Percentiles rank a stretch among this genome's conserved stretches.
Evolutionary conservation across 75 land plant species (phyloP).

Genomic region (Sequoia sempervirens): DNA sequence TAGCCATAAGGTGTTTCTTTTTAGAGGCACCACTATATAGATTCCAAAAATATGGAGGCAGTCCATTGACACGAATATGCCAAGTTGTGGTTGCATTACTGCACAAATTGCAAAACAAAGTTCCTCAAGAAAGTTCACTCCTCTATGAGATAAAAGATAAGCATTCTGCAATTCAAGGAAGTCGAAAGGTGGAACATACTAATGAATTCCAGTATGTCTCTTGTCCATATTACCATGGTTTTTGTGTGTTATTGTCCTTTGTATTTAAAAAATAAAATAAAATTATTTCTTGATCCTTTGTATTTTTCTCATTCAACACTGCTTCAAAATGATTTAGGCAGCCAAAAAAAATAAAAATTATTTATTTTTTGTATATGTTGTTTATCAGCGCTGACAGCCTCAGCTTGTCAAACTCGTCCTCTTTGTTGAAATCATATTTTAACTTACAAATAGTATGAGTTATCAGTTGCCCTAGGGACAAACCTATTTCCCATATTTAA

Average conservation of each 20-base stretch:
- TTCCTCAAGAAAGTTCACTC: constrained; percentile 35
- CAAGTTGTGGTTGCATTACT: constrained; percentile 80
- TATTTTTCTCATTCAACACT: not conserved
- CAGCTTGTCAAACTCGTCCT: not conserved
- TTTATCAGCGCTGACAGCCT: not conserved
- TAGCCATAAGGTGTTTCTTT: constrained; percentile 62
- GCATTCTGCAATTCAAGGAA: constrained; percentile 68
- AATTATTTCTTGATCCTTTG: not conserved
- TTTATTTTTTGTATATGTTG: not conserved
- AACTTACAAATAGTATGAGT: too few species aligned
- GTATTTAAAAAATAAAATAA: not conserved
- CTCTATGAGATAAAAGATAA: constrained; percentile 61
- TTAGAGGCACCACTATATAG: constrained; percentile 58
- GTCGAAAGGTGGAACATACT: constrained; percentile 68
- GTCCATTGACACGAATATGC: constrained; percentile 64
- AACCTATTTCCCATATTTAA: not conserved
- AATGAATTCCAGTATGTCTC: constrained; percentile 49
- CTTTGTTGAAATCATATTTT: not conserved
- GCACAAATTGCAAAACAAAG: constrained; percentile 36
- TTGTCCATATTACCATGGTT: not conserved
- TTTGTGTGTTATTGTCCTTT: not conserved
- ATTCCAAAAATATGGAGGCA: constrained; percentile 76
- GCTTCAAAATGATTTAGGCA: not conserved
- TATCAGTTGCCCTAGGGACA: not conserved
- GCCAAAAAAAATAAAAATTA: not conserved